Base-by-base conservation (phyloP, 1,139 yeast species). In the Casaregolazyma suthepensis region DNA sequence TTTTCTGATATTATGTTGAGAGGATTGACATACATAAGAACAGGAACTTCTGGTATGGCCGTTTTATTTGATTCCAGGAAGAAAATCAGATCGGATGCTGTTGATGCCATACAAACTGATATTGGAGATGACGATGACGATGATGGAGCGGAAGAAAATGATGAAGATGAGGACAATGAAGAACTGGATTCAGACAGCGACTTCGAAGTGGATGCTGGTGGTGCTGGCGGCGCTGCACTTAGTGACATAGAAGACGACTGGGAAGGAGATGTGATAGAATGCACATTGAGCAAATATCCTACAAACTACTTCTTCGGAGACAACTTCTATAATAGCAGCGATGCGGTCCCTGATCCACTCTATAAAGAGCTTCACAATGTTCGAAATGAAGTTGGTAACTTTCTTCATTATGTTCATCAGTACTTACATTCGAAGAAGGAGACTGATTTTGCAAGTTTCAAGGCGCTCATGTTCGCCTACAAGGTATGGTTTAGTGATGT, bases 401-500 rank as follows among this genome's bases (percentile, higher is more conserved):
- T 82, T 54, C 76, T 93, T 53, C 96, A 88, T 63, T 73, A 75
- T 5, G 71, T 87, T 18, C 78, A 77, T 59, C 65, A 71, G 42
- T 80, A 78, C 60, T 67, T 90, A 58, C 64, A 70, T 2, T 67
- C 73, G 3, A 71, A 79, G 53, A 79, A 79, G 54, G 82, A 79
- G 53, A 90, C 87, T 58, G 86, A 88, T 58, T 80, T 88, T n/a
- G 80, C 81, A 17, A 69, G 87, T 18, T 80, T 84, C 66, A 82
- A 82, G 61, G 82, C 83, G 46, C 75, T 85, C 49, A 70, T 90
- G 48, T 81, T 82, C 63, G 85, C 85, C 1, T 68, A 86, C 52
- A 83, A 86, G 61, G 82, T 86, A 10, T 93, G 96, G 90, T 81
- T 93, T 59, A 79, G 87, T 17, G 95, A 90, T 66, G 86, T 87